These are phyloP conservation scores for Aegilops umbellulata DNA, from an alignment of 176 grass and related monocot genomes.

Conservation along the genomic window DNA sequence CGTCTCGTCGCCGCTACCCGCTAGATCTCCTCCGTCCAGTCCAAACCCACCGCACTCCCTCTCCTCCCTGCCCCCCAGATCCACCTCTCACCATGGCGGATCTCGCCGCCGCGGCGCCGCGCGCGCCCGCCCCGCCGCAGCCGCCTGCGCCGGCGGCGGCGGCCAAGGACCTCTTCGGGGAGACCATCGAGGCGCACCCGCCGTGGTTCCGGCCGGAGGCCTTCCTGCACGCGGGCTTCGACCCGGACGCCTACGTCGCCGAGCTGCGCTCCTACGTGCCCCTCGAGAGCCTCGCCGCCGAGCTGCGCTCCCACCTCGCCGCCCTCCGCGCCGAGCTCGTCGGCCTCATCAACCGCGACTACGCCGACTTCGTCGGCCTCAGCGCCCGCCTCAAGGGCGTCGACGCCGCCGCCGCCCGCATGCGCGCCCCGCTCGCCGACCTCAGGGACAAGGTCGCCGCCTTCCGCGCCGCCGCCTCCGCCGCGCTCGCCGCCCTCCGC, in stretches of 20 bases:
- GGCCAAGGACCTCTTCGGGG: conserved; percentile 83
- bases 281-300: conserved; percentile 84
- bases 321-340: conserved; percentile 88
- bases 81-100: conserved; percentile 40
- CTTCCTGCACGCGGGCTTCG: conserved; percentile 68
- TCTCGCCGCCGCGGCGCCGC: conserved; percentile 20
- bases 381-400: conserved; percentile 82
- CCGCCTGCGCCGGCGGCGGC: neutral
- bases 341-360: conserved; percentile 95
- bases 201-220: conserved; percentile 64
- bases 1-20: neutral
- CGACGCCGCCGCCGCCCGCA: conserved; percentile 61
- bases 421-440: conserved; percentile 72
- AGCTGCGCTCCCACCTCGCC: conserved; percentile 79
- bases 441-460: conserved; percentile 80
- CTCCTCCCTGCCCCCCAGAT: conserved; percentile 7
- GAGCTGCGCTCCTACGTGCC: conserved; percentile 90
- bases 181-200: conserved; percentile 86
- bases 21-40: neutral
- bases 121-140: neutral
- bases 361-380: conserved; percentile 91
- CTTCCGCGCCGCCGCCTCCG: conserved; percentile 34
- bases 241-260: conserved; percentile 79
- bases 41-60: neutral
- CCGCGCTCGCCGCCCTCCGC: conserved; percentile 57